These are phyloP conservation scores for Phlyctochytrium bullatum DNA, from an alignment of 192 early-diverging fungal species.

Conservation along the genomic window DNA sequence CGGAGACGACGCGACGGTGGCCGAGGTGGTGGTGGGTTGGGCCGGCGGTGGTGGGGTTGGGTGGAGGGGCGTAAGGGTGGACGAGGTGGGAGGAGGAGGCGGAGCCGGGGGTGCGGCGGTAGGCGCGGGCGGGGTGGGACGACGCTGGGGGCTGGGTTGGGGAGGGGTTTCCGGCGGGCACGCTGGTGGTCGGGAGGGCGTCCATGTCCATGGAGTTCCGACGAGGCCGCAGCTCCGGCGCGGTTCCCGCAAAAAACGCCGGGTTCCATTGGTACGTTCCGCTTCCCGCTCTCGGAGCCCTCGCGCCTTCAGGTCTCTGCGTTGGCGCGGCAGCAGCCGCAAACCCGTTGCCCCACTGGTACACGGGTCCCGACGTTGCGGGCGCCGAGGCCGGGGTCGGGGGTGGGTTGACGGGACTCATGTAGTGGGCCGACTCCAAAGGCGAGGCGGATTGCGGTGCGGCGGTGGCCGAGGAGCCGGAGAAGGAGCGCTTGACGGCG, in stretches of 20 bases:
- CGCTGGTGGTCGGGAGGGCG: too few species aligned
- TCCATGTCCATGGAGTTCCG: too few species aligned
- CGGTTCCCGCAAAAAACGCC: not conserved
- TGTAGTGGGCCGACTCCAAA: too few species aligned
- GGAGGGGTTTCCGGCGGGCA: not conserved
- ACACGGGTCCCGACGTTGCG: too few species aligned
- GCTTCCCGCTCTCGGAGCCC: not conserved
- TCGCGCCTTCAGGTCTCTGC: not conserved
- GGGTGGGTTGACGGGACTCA: too few species aligned
- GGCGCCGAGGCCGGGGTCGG: too few species aligned
- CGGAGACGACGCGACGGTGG: not conserved
- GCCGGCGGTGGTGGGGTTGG: not conserved
- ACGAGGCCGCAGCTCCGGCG: too few species aligned
- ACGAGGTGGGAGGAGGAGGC: not conserved
- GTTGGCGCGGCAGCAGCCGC: not conserved
- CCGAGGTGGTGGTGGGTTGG: not conserved
- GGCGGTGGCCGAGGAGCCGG: too few species aligned
- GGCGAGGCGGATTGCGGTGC: too few species aligned
- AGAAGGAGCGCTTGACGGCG: too few species aligned
- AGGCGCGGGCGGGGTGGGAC: not conserved
- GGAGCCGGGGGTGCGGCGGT: not conserved
- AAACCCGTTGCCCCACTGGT: too few species aligned
- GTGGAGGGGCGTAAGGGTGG: not conserved
- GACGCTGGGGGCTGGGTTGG: not conserved
- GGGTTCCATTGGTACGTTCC: conserved; percentile 1